Evolutionary conservation across 257 asterid species (phyloP).

Genomic region (Penstemon eatonii): DNA sequence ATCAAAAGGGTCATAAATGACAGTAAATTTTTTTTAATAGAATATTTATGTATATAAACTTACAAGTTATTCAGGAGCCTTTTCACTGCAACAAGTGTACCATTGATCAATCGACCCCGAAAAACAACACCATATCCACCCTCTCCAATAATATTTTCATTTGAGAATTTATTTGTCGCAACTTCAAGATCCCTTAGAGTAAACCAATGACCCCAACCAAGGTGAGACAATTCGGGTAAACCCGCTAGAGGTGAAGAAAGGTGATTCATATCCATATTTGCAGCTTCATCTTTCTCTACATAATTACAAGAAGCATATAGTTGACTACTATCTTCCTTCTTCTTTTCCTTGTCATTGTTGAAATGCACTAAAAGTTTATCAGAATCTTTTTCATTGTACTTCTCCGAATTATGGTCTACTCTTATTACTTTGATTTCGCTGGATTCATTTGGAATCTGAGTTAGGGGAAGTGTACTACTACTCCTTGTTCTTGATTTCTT

Average conservation of each 20-base stretch:
- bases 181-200: constrained; percentile 76
- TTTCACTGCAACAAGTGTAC: constrained; percentile 76
- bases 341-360: constrained; percentile 38
- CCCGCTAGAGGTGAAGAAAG: constrained; percentile 59
- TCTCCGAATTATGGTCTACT: constrained; percentile 51
- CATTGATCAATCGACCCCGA: constrained; percentile 60
- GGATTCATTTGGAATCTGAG: constrained; percentile 43
- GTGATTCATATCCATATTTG: constrained; percentile 28
- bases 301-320: constrained; percentile 37
- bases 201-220: constrained; percentile 98
- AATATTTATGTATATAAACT: constrained; percentile 28
- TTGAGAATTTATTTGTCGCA: constrained; percentile 61
- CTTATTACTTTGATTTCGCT: constrained; percentile 62
- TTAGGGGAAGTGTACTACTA: constrained; percentile 37
- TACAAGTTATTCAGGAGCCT: constrained; percentile 80
- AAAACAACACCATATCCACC: constrained; percentile 94
- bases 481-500: constrained; percentile 41
- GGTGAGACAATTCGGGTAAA: constrained; percentile 77
- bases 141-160: constrained; percentile 78
- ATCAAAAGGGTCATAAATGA: not conserved
- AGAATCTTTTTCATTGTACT: constrained; percentile 44
- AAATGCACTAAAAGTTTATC: constrained; percentile 42
- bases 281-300: constrained; percentile 33
- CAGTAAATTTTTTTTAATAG: too few species aligned
- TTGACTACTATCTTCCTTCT: constrained; percentile 33